Evolutionary conservation across 352 stramenopile genomes (phyloP).

Genomic region (Pythium plurisporium): DNA sequence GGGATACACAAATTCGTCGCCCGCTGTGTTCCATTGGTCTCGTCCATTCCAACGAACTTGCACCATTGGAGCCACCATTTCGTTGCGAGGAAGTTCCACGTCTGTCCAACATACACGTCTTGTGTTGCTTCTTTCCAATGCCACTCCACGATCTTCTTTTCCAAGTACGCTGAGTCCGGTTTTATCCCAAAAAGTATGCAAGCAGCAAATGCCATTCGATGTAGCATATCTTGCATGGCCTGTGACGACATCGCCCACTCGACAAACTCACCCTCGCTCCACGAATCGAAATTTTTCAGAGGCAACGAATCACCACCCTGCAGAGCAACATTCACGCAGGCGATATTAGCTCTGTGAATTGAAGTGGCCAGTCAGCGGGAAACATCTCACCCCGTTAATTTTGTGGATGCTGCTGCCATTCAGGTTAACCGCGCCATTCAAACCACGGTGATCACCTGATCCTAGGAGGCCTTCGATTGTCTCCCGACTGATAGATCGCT

Average conservation of each 20-base stretch:
- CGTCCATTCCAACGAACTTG: constrained; percentile 61
- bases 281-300: not conserved
- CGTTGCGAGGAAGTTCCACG: constrained; percentile 68
- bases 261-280: constrained; percentile 43
- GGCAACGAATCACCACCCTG: not conserved
- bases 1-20: constrained; percentile 50
- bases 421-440: constrained; percentile 10
- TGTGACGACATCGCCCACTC: constrained; percentile 38
- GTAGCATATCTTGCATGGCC: constrained; percentile 47
- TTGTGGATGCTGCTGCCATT: constrained; percentile 8
- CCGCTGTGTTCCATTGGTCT: constrained; percentile 53
- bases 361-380: no score
- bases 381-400: no score
- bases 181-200: constrained; percentile 78
- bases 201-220: constrained; percentile 69
- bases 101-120: constrained; percentile 48
- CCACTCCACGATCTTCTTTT: constrained; percentile 70
- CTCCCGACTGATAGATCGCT: constrained; percentile 28
- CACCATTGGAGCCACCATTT: constrained; percentile 84
- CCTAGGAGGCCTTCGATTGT: constrained; percentile 43
- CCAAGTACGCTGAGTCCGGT: constrained; percentile 53
- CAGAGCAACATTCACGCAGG: not conserved
- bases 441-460: no score
- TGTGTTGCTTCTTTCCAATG: constrained; percentile 58
- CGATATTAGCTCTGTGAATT: no score